Conservation (phyloP, 225 moss, liverwort and hornwort species). For the Pleurozium schreberi region DNA sequence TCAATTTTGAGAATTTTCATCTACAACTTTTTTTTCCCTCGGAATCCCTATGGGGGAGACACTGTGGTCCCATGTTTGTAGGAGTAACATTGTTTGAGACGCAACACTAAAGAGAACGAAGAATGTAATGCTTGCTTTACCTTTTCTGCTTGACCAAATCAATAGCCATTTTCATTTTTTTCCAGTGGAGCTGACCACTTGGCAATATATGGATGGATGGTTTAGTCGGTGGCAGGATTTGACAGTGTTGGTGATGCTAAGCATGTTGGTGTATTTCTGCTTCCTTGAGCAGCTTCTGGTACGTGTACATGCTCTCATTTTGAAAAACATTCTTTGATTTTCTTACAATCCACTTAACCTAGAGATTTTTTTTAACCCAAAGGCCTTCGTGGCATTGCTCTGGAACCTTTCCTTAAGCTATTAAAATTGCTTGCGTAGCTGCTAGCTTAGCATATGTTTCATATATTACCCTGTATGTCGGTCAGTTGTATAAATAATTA, state of each 20-base stretch:
- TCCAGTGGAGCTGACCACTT: not conserved
- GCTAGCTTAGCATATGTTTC: not conserved
- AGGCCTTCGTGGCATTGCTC: not conserved
- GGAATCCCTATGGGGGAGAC: not conserved
- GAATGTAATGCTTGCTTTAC: not conserved
- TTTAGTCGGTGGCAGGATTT: conserved; percentile 36
- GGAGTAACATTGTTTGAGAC: not conserved
- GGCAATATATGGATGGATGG: not conserved
- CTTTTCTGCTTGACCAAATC: not conserved
- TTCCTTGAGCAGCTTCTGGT: conserved; percentile 53
- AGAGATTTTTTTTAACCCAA: not conserved
- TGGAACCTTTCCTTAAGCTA: not conserved
- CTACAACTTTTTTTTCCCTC: too few relatives aligned
- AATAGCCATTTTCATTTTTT: not conserved
- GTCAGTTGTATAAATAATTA: too few relatives aligned
- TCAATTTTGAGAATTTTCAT: not conserved
- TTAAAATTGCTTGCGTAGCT: too few relatives aligned
- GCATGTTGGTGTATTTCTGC: conserved; percentile 55
- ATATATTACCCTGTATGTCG: too few relatives aligned
- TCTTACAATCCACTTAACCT: not conserved
- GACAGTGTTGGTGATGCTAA: conserved; percentile 39
- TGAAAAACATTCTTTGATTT: not conserved
- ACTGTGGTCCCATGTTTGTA: not conserved
- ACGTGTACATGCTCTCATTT: not conserved
- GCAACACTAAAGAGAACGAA: not conserved